Evolutionary conservation across 2,329 filamentous ascomycete species (phyloP), one percentile per base, ranked within the genome.

Genomic region (Kalmusia sp.): DNA sequence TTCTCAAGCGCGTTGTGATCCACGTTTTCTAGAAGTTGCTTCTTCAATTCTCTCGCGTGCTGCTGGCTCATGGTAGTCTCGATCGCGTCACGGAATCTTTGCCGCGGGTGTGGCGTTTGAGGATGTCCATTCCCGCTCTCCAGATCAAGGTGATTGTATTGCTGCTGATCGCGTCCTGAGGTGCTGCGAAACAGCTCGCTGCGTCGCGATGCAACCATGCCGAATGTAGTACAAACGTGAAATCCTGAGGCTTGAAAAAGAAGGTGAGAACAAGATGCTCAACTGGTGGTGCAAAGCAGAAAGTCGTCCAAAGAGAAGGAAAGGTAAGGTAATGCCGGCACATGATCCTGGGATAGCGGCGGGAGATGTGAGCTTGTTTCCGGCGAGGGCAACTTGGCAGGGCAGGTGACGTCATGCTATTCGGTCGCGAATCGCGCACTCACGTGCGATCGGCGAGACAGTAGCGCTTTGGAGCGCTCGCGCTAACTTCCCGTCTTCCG

Each of bases 1-100:
- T 76, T 71, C 62, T 85, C 81, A 15, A 84, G 69, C 6, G 72
- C 70, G 6, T 79, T 70, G 12, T 76, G 71, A 30, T 82, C 74
- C 30, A 84, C 75, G 24, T 76, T 76, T 2, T 79, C 67, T 22
- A 81, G 70, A 8, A 84, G 67, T 56, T 77, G 73, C 48, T 77
- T 72, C 66, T 84, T 84, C 63, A 84, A 67, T 17, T 79, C 73
- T 12, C 74, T 69, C 21, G 79, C 73, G 22, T 76, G 75, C 35
- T 75, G 68, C 52, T 80, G 74, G 51, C 78, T 76, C 24, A 83
- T 63, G 2, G 77, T 80, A 12, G 75, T 74, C 22, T 77, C 70
- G 19, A 79, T 76, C 0, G 76, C 77, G 69, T 84, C 82, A 39
- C 74, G 76, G 62, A 83, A 84, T 11, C 63, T 56, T 34, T 64